phyloP scores from a whole-genome alignment of 192 early-diverging fungal species.

The Gryganskiella cystojenkinii region DNA sequence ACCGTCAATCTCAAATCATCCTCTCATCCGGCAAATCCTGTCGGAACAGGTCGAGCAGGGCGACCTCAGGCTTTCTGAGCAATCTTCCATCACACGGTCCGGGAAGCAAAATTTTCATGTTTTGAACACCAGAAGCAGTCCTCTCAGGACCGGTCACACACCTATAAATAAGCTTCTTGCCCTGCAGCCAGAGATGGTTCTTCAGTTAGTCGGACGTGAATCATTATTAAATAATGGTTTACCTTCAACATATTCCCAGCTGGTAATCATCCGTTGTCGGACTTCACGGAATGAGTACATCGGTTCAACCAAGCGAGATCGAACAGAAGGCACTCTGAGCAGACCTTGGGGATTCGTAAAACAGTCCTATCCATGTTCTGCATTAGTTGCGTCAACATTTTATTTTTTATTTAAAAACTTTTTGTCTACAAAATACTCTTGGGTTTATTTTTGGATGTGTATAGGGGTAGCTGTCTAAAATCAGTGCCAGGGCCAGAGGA shows the following conservation, averaged over 20 bases:
- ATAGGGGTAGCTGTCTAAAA: no score
- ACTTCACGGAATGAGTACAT: constrained; percentile 36
- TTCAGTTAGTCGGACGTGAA: constrained; percentile 56
- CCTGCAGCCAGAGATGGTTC: constrained; percentile 15
- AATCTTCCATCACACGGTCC: no score
- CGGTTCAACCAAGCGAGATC: constrained; percentile 53
- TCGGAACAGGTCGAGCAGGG: no score
- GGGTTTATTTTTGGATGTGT: no score
- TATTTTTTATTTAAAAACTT: constrained; percentile 1
- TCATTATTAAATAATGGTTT: constrained; percentile 48
- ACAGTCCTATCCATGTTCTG: constrained; percentile 39
- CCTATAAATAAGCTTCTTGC: constrained; percentile 11
- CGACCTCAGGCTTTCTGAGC: no score
- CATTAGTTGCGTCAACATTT: constrained; percentile 56
- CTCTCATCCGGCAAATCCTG: no score
- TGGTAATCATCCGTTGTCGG: constrained; percentile 56
- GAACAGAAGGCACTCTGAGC: constrained; percentile 56
- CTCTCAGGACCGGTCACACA: neutral
- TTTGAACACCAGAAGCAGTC: no score
- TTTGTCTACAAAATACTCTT: no score
- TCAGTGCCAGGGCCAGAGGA: no score
- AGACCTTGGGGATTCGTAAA: constrained; percentile 32
- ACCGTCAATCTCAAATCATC: no score
- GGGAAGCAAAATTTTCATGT: no score
- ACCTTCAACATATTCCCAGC: constrained; percentile 55